Evolutionary conservation across 2,329 filamentous ascomycete genomes (phyloP).

Genomic region (Didymosphaeria variabile): DNA sequence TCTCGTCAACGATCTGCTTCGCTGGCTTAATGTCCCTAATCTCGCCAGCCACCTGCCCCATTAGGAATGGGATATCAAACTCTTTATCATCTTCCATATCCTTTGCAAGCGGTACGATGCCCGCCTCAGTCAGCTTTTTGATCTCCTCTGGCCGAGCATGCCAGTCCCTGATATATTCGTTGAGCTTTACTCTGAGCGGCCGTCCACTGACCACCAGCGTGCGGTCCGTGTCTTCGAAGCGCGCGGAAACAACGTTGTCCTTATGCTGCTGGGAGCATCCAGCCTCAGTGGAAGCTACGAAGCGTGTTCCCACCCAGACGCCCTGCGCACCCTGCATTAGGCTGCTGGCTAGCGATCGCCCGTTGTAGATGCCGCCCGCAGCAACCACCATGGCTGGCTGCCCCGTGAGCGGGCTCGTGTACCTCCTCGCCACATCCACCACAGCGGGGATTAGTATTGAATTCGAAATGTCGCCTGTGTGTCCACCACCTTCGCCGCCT

Average conservation of each 20-base stretch:
- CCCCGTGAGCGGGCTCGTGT: conserved; percentile 75
- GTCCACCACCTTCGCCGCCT: conserved; percentile 91
- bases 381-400: conserved; percentile 81
- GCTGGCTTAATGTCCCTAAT: conserved; percentile 83
- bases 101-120: conserved; percentile 81
- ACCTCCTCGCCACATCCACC: conserved; percentile 80
- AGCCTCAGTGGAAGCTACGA: conserved; percentile 84
- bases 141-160: conserved; percentile 79
- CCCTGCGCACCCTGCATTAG: conserved; percentile 88
- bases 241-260: conserved; percentile 79
- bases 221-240: conserved; percentile 79
- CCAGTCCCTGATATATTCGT: conserved; percentile 86
- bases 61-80: conserved; percentile 85
- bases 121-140: conserved; percentile 75
- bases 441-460: conserved; percentile 88
- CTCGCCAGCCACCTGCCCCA: conserved; percentile 90
- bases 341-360: conserved; percentile 78
- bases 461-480: conserved; percentile 87
- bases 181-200: conserved; percentile 80
- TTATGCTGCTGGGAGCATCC: conserved; percentile 85
- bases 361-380: conserved; percentile 87
- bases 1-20: conserved; percentile 84
- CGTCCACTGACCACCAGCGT: conserved; percentile 85
- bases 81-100: conserved; percentile 86
- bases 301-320: conserved; percentile 94